Conservation (phyloP, 2,329 filamentous ascomycete species). For the Fusarium nurragi region DNA sequence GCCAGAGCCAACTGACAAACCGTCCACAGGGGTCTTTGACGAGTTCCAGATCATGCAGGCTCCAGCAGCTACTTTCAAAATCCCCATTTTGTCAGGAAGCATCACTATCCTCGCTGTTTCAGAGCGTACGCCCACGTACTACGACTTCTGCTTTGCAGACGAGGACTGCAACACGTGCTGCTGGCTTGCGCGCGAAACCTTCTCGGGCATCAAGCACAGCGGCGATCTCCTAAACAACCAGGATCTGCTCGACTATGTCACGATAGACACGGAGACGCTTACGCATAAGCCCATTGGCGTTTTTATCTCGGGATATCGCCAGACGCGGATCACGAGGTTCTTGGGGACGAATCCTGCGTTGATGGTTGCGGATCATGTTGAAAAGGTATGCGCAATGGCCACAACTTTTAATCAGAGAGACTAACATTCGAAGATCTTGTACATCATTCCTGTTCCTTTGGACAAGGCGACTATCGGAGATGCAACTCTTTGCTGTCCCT, state of each 20-base stretch:
- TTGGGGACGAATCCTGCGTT: not conserved
- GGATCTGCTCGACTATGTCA: slow-evolving; percentile 12
- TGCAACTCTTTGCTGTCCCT: slow-evolving; percentile 6
- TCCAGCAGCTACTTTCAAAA: slow-evolving; percentile 4
- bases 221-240: not conserved
- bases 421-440: not conserved
- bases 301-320: not conserved
- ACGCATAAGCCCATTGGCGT: not conserved
- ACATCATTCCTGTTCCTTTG: slow-evolving; percentile 15
- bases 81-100: not conserved
- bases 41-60: slow-evolving; percentile 21
- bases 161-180: not conserved
- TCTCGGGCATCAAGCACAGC: slow-evolving; percentile 10
- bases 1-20: accelerated
- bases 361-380: not conserved
- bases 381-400: not conserved
- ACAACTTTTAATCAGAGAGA: accelerated
- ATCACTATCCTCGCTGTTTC: slow-evolving; percentile 7
- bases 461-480: slow-evolving; percentile 15
- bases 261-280: not conserved
- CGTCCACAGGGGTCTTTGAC: not conserved
- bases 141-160: slow-evolving; percentile 17
- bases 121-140: not conserved
- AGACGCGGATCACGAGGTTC: slow-evolving; percentile 4
- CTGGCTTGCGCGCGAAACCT: not conserved